Evolutionary conservation across 768 basidiomycete species (phyloP), one percentile per base, ranked within the genome.

Genomic region (Termitomyces sp.): DNA sequence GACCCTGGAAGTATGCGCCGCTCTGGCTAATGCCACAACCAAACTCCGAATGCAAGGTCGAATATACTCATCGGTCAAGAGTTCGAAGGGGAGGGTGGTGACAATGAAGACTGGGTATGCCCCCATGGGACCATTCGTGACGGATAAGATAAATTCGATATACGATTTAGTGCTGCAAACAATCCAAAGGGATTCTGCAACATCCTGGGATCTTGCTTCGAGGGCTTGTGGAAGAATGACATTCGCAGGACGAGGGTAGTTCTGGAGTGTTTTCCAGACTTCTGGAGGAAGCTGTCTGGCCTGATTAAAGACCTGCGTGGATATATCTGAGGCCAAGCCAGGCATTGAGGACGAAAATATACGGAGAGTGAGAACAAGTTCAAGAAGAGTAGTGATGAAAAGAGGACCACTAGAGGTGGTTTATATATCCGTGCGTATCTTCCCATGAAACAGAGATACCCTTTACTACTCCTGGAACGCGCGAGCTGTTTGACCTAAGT

Each of bases 21-120:
- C 72, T 3, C 62, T 51, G 0, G 52, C 60, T 9, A 67, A 70
- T 10, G 68, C 71, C 1, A 62, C 50, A 3, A 77, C 81, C 8
- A 88, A 71, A 15, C 65, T 58, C 2, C 58, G 45, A 29, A 92
- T 66, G 12, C 80, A 75, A 5, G 72, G 73, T 2, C 64, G 55
- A 15, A 82, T 66, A 39, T 71, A 69, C 1, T 73, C 64, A n/a
- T 64, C 45, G 48, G 68, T 61, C 31, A 88, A 75, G 5, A 60
- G 58, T 16, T 71, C 68, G 64, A 65, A 73, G 0, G 73, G 77
- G 58, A 75, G 75, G 34, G 74, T 73, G 26, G 74, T 80, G 65
- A 77, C 81, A 29, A 91, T 73, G 71, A 91, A 91, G 8, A 87
- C 63, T 3, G 90, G 90, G 61, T 90, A 87, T 48, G 73, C 65